A percentile compares a stretch with the other conserved stretches of the same genome.
Conservation (phyloP, 306 rosid species). For the Cucurbita ficifolia region DNA sequence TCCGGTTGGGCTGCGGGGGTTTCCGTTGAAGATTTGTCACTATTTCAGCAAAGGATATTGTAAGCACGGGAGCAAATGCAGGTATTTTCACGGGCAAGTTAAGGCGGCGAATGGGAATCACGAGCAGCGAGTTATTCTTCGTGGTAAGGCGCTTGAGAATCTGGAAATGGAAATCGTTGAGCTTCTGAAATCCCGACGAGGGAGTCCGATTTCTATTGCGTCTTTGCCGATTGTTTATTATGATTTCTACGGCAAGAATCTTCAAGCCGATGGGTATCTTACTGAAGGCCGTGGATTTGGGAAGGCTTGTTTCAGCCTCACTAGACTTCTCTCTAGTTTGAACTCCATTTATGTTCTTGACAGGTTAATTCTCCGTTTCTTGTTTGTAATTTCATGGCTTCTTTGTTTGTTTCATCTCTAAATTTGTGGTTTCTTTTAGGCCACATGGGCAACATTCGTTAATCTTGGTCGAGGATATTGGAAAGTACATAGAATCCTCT, state of each 20-base stretch:
- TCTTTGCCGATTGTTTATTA: constrained; percentile 30
- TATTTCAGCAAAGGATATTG: constrained; percentile 37
- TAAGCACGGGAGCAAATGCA: constrained; percentile 29
- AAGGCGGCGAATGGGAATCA: constrained; percentile 11
- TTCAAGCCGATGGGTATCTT: constrained; percentile 36
- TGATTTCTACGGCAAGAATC: constrained; percentile 26
- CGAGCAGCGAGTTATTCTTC: constrained; percentile 16
- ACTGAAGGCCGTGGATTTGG: constrained; percentile 37
- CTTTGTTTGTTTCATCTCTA: too few relatives aligned
- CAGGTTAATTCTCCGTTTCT: constrained; percentile 10
- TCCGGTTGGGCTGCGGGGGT: constrained; percentile 8
- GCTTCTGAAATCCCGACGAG: constrained; percentile 30
- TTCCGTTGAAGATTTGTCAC: constrained; percentile 27
- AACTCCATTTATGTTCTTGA: constrained; percentile 29
- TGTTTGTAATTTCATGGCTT: too few relatives aligned
- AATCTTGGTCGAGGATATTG: constrained; percentile 28
- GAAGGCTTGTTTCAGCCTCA: constrained; percentile 29
- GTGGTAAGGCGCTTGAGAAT: constrained; percentile 18
- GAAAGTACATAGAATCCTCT: constrained; percentile 13
- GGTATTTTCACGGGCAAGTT: constrained; percentile 27
- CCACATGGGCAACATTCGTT: constrained; percentile 40
- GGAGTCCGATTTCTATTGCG: constrained; percentile 29
- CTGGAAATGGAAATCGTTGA: constrained; percentile 24
- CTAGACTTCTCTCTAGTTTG: constrained; percentile 35
- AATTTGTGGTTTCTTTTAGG: constrained; percentile 4